phyloP scores from a whole-genome alignment of 176 grass and related monocot genomes.

The Juncus effusus region DNA sequence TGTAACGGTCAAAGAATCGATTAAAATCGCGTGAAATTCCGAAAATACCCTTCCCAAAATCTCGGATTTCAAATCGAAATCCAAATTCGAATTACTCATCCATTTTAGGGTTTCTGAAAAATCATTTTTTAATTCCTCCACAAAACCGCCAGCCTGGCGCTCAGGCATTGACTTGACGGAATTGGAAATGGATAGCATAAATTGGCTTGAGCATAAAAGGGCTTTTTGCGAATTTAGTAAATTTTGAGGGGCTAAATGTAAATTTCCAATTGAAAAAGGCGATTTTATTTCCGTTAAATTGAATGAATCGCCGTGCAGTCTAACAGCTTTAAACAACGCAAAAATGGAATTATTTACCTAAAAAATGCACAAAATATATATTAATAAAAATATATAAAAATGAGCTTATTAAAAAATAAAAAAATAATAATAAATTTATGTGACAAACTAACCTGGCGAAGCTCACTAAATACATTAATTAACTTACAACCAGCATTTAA shows the following conservation, averaged over 20 bases:
- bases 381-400: conserved; percentile 13
- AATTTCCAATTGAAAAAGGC: conserved; percentile 53
- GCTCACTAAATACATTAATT: conserved; percentile 77
- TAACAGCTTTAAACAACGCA: conserved; percentile 64
- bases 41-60: conserved; percentile 72
- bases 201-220: conserved; percentile 47
- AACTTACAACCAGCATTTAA: conserved; percentile 59
- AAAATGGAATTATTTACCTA: conserved; percentile 72
- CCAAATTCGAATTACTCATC: conserved; percentile 34
- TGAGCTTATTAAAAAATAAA: conserved; percentile 14
- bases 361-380: conserved; percentile 33
- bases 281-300: conserved; percentile 29
- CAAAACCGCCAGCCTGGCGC: conserved; percentile 66
- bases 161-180: conserved; percentile 83
- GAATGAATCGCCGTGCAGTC: conserved; percentile 44
- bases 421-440: not conserved
- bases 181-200: conserved; percentile 49
- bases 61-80: conserved; percentile 48
- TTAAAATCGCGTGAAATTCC: conserved; percentile 58
- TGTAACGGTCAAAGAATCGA: conserved; percentile 67
- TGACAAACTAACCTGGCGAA: conserved; percentile 65
- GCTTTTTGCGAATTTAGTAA: conserved; percentile 57
- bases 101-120: conserved; percentile 64
- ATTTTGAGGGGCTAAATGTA: conserved; percentile 37
- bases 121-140: conserved; percentile 71